Evolutionary conservation across 305 asterid genomes (phyloP).

Genomic region (Withania somnifera): DNA sequence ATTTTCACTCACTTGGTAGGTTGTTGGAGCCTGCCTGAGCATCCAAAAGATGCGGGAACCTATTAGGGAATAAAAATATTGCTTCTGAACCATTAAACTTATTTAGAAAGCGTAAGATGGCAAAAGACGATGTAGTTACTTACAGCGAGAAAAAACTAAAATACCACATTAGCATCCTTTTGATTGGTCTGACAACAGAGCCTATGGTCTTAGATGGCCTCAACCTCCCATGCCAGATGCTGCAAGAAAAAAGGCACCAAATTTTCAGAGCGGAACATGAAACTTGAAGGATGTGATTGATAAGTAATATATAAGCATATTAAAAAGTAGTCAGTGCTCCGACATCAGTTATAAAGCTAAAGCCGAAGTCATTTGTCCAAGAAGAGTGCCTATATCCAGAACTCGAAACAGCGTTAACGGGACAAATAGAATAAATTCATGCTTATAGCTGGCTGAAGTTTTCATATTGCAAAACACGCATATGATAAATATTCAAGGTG

Average conservation of each 20-base stretch:
- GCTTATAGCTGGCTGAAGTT: not conserved
- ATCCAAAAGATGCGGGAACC: not conserved
- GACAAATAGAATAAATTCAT: not conserved
- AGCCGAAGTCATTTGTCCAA: not conserved
- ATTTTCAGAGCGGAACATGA: not conserved
- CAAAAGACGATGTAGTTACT: conserved; percentile 17
- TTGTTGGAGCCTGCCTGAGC: not conserved
- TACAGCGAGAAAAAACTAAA: conserved; percentile 46
- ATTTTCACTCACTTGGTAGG: conserved; percentile 3
- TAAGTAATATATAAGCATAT: not conserved
- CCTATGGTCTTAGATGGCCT: conserved; percentile 34
- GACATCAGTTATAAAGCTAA: not conserved
- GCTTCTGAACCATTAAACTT: not conserved
- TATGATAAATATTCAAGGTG: not conserved
- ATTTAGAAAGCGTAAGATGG: not conserved
- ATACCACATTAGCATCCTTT: conserved; percentile 32
- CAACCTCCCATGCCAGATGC: conserved; percentile 32
- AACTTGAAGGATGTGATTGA: not conserved
- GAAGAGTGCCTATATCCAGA: not conserved
- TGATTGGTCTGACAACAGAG: conserved; percentile 24
- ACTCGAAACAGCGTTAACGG: not conserved
- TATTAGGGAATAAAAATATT: not conserved
- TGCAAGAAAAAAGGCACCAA: conserved; percentile 23
- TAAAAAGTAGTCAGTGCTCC: not conserved
- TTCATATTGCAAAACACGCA: not conserved